These are phyloP conservation scores for Daldinia sp. DNA, from an alignment of 2,329 filamentous ascomycete genomes.

Conservation along the genomic window DNA sequence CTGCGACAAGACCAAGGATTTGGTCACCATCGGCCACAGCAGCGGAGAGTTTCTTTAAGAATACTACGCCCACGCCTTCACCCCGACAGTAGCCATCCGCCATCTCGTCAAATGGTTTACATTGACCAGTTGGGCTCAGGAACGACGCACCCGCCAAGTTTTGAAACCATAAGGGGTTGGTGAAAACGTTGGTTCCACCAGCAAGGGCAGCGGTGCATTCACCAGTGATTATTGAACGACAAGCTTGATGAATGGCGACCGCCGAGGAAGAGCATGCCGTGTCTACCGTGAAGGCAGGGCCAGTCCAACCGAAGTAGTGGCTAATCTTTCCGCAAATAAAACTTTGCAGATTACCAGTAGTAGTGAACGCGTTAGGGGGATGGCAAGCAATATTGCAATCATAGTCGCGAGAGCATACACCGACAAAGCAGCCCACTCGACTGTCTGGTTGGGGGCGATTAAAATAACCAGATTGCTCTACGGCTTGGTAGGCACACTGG, in stretches of 20 bases:
- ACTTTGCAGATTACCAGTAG: conserved; percentile 41
- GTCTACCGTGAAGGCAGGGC: conserved; percentile 46
- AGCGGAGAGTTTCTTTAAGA: conserved; percentile 57
- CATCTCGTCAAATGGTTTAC: conserved; percentile 50
- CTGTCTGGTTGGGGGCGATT: conserved; percentile 12
- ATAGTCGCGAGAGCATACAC: conserved; percentile 50
- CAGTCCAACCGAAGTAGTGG: conserved; percentile 50
- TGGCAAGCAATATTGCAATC: conserved; percentile 52
- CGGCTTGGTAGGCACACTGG: conserved; percentile 39
- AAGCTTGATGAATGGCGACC: conserved; percentile 51
- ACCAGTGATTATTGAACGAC: conserved; percentile 43
- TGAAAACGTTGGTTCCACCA: conserved; percentile 48
- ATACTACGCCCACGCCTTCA: conserved; percentile 56
- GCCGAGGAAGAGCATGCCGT: conserved; percentile 51
- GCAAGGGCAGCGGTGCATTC: conserved; percentile 48
- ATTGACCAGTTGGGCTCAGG: conserved; percentile 43
- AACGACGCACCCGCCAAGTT: conserved; percentile 42
- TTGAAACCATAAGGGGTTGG: conserved; percentile 43
- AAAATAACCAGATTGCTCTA: conserved; percentile 43
- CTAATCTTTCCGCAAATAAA: conserved; percentile 45
- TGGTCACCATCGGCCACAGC: conserved; percentile 58
- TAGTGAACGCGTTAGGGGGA: conserved; percentile 48
- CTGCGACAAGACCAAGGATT: conserved; percentile 52
- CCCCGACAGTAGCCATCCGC: conserved; percentile 63
- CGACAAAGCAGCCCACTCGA: conserved; percentile 51